Percentiles rank a stretch among this genome's conserved stretches.
phyloP scores from a whole-genome alignment of 805 yeast species.

The Ogataea nitratoaversa region DNA sequence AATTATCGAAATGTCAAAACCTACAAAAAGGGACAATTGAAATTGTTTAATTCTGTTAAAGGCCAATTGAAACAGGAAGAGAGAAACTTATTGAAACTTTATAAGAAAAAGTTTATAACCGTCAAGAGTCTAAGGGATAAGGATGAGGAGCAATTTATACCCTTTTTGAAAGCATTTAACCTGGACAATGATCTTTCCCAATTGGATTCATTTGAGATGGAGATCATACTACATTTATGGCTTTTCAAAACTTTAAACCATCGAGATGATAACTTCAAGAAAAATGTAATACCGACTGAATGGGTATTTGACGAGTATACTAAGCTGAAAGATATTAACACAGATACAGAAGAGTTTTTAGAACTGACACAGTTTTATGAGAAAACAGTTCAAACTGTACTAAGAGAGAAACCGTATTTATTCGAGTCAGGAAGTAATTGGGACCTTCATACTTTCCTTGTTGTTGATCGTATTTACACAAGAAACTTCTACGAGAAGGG shows the following conservation, averaged over 20 bases:
- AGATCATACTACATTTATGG: slow-evolving; percentile 23
- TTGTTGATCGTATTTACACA: slow-evolving; percentile 9
- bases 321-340: neutral
- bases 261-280: neutral
- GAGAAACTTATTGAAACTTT: slow-evolving; percentile 34
- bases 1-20: slow-evolving; percentile 25
- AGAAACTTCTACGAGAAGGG: slow-evolving; percentile 26
- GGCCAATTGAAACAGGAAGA: slow-evolving; percentile 39
- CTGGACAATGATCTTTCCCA: slow-evolving; percentile 6
- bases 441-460: slow-evolving; percentile 15
- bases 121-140: slow-evolving; percentile 22
- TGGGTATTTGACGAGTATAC: slow-evolving; percentile 18
- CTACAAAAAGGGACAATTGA: slow-evolving; percentile 40
- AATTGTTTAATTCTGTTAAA: slow-evolving; percentile 35
- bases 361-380: slow-evolving; percentile 3
- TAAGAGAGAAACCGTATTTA: slow-evolving; percentile 1
- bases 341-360: neutral
- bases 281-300: neutral
- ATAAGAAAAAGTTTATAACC: slow-evolving; percentile 24
- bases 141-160: slow-evolving; percentile 11
- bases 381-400: slow-evolving; percentile 1
- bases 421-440: slow-evolving; percentile 11
- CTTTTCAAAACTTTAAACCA: slow-evolving; percentile 13
- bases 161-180: slow-evolving; percentile 8
- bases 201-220: slow-evolving; percentile 15